Evolutionary conservation across 768 basidiomycete genomes (phyloP), one percentile per base, ranked within the genome.

Genomic region (Leccinum longicurvipes): DNA sequence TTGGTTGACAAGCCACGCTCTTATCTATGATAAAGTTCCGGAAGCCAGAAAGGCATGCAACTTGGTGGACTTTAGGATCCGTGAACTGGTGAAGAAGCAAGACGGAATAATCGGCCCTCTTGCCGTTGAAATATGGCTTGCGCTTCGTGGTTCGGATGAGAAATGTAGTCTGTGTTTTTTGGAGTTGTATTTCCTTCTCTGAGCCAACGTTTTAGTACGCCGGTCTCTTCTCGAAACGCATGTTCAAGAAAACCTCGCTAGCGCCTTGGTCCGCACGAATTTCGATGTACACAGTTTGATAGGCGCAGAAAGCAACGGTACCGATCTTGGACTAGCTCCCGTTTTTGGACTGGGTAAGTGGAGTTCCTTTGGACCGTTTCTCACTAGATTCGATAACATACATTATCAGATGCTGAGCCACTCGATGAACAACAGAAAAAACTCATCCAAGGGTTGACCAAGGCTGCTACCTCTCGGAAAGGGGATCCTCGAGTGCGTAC

Each of bases 321-420:
- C 12, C 3, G 34, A 55, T 50, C 36, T 21, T 23, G 14, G 12
- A 7, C 29, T 68, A 19, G 39, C 54, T 21, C 14, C 21, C 3
- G 42, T 67, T 12, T 63, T 68, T 23, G 64, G 67, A n/a, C 47
- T 59, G 0, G 56, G 67, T 66, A 2, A 42, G 59, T 50, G 29
- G 51, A 5, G 21, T 32, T 12, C 11, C 17, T n/a, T n/a, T n/a
- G n/a, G n/a, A n/a, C n/a, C n/a, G 10, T 23, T 23, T 46, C 6
- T 15, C 34, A 39, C 23, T 6, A 19, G 24, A 28, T 32, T 31
- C 19, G 15, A 44, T 42, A 14, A 36, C 9, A 28, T 48, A 25
- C 4, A 23, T 27, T 28, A 49, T 29, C 12, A 67, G 66, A 47
- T 14, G 56, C 54, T 1, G 0, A 11, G 2, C 32, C 36, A 19